Percentiles rank a stretch among this genome's conserved stretches.
phyloP scores from a whole-genome alignment of 2,329 filamentous ascomycete genomes.

The Penicillium palitans region DNA sequence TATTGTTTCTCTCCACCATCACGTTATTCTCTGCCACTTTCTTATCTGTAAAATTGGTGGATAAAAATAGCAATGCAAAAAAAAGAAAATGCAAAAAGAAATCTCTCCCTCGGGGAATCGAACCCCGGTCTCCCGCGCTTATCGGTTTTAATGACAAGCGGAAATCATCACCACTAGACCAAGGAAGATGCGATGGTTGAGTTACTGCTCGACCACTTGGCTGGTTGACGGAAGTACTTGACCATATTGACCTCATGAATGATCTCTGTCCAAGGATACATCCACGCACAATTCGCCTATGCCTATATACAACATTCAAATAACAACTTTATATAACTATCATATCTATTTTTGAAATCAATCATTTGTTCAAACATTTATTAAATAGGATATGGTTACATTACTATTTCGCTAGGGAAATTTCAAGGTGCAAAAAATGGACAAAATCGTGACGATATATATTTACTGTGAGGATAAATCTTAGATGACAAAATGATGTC shows the following conservation, averaged over 20 bases:
- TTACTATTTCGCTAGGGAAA: accelerated
- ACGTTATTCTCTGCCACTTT: no score
- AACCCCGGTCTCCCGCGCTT: slow-evolving; percentile 43
- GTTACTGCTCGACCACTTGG: slow-evolving; percentile 20
- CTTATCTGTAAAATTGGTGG: no score
- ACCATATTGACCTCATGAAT: neutral
- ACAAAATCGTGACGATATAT: neutral
- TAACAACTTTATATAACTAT: neutral
- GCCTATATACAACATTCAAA: neutral
- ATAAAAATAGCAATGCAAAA: no score
- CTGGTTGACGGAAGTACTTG: neutral
- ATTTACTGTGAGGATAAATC: no score
- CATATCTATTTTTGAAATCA: no score
- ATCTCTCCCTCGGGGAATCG: slow-evolving; percentile 32
- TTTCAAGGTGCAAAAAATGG: accelerated
- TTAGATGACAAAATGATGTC: neutral
- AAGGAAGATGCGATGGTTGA: slow-evolving; percentile 28
- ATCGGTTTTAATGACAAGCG: slow-evolving; percentile 37
- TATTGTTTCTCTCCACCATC: no score
- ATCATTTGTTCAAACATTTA: neutral
- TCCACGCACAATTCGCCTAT: neutral
- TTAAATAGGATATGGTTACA: neutral
- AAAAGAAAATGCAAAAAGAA: neutral
- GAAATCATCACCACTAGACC: slow-evolving; percentile 46
- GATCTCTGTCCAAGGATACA: neutral